Evolutionary conservation across 148 eudicot genomes (phyloP).

Genomic region (Rhododendron ovatum): DNA sequence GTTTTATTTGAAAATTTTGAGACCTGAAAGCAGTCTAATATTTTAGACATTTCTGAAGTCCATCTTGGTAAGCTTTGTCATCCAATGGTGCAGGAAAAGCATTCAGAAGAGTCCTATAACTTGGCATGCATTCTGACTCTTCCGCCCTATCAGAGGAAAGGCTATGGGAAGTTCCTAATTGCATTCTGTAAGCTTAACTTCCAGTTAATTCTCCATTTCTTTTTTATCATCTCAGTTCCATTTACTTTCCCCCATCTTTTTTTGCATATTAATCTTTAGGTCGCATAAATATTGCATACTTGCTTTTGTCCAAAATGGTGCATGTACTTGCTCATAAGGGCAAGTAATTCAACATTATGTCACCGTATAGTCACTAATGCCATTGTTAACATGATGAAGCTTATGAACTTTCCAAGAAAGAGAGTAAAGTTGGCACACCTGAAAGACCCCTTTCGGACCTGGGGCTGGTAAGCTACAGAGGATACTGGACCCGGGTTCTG

Average conservation of each 20-base stretch:
- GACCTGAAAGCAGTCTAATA: neutral
- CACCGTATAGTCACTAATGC: neutral
- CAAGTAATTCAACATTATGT: neutral
- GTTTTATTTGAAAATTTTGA: neutral
- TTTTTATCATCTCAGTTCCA: slow-evolving; percentile 4
- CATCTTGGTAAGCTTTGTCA: slow-evolving; percentile 5
- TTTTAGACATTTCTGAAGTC: neutral
- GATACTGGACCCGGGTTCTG: slow-evolving; percentile 96
- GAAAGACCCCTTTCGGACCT: slow-evolving; percentile 97
- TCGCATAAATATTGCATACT: neutral
- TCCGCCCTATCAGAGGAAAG: slow-evolving; percentile 97
- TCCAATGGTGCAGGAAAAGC: slow-evolving; percentile 69
- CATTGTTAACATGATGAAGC: slow-evolving; percentile 38
- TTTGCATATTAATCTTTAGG: neutral
- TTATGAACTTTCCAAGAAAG: slow-evolving; percentile 99
- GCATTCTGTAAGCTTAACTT: slow-evolving; percentile 70
- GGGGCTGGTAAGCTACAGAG: slow-evolving; percentile 90
- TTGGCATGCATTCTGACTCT: slow-evolving; percentile 95
- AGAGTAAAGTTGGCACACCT: slow-evolving; percentile 94
- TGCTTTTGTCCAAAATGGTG: neutral
- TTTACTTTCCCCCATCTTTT: neutral
- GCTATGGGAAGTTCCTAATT: slow-evolving; percentile 94
- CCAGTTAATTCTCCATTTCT: neutral
- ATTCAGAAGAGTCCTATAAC: slow-evolving; percentile 93
- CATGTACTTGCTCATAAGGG: neutral